Percentiles rank a stretch among this genome's conserved stretches.
Conservation (phyloP, 345 rosid genomes). For the Lumnitzera littorea region DNA sequence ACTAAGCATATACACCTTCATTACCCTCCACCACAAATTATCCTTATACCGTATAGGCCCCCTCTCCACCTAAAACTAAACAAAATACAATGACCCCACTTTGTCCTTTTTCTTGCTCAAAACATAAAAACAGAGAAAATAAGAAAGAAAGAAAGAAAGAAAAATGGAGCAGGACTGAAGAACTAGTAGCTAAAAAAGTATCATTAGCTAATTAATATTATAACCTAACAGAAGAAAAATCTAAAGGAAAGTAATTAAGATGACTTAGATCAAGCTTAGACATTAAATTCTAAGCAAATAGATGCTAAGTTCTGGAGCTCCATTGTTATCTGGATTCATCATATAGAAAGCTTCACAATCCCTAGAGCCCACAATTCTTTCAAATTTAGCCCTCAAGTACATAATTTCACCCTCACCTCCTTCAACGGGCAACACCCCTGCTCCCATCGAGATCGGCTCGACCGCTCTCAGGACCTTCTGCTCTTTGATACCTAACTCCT, state of each 20-base stretch:
- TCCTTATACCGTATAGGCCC: constrained; percentile 25
- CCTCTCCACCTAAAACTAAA: constrained; percentile 34
- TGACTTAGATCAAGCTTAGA: background rate
- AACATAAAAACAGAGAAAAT: background rate
- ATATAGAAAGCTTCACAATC: constrained; percentile 98
- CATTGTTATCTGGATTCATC: constrained; percentile 99
- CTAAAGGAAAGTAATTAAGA: background rate
- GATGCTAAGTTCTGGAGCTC: constrained; percentile 93
- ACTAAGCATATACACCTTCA: constrained; percentile 45
- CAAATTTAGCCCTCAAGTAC: constrained; percentile 96
- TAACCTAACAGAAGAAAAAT: background rate
- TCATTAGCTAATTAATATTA: constrained; percentile 9
- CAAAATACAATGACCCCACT: constrained; percentile 23
- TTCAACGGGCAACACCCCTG: constrained; percentile 76
- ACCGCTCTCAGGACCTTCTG: constrained; percentile 73
- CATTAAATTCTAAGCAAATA: constrained; percentile 78
- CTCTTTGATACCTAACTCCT: constrained; percentile 70
- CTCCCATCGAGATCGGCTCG: constrained; percentile 96
- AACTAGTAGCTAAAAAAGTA: constrained; percentile 18
- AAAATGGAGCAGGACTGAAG: constrained; percentile 12
- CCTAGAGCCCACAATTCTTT: constrained; percentile 89
- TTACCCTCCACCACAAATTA: constrained; percentile 26
- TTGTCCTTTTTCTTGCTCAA: constrained; percentile 16
- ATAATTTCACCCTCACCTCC: constrained; percentile 38
- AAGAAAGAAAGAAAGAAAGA: constrained; percentile 4